phyloP scores from a whole-genome alignment of 2,329 filamentous ascomycete species.

The Rosellinia necatrix region DNA sequence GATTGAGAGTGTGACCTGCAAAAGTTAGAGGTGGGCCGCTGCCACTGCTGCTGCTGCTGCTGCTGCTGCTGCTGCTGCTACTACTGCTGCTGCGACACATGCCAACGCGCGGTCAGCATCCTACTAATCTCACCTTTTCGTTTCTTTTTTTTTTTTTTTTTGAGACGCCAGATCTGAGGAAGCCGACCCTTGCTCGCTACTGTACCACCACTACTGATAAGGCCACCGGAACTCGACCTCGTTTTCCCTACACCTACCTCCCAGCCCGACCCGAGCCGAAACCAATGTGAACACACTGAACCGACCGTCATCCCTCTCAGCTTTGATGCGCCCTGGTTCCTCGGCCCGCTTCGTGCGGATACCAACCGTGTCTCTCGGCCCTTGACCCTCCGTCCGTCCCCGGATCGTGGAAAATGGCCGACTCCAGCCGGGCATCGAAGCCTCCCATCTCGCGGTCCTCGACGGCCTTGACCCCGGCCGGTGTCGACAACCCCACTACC shows the following conservation, averaged over 20 bases:
- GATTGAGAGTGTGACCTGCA: no score
- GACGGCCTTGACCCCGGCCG: conserved; percentile 50
- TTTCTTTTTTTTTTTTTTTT: no score
- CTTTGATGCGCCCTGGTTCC: conserved; percentile 34
- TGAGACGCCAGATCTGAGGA: neutral
- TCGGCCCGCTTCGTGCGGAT: conserved; percentile 36
- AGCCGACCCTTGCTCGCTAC: conserved; percentile 10
- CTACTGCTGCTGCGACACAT: conserved; percentile 21
- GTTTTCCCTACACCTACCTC: neutral
- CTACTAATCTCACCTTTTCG: conserved; percentile 12
- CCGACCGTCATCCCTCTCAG: conserved; percentile 20
- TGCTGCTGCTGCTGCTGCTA: no score
- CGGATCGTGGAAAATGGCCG: conserved; percentile 35
- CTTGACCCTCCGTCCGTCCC: conserved; percentile 28
- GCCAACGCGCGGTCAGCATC: conserved; percentile 6
- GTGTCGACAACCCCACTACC: conserved; percentile 48
- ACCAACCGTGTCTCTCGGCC: conserved; percentile 29
- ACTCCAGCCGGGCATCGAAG: conserved; percentile 31
- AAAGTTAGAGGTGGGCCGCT: no score
- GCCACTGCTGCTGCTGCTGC: no score
- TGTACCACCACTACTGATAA: conserved; percentile 14
- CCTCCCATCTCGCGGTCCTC: conserved; percentile 48
- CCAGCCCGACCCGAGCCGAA: conserved; percentile 18
- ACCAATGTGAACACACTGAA: conserved; percentile 33
- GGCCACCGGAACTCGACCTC: conserved; percentile 13